Conservation (phyloP, 441 rosid species). For the Erodium texanum region DNA sequence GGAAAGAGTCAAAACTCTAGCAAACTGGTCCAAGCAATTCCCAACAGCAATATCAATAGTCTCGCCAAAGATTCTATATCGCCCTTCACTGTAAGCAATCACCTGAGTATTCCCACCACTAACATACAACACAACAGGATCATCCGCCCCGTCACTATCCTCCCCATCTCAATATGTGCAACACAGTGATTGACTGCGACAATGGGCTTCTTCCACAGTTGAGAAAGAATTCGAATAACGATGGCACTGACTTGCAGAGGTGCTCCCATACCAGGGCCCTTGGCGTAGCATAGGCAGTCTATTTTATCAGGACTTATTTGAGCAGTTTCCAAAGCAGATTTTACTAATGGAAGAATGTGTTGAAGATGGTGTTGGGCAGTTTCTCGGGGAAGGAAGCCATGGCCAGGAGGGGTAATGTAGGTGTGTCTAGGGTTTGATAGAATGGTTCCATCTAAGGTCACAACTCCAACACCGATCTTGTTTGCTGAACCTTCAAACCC, state of each 20-base stretch:
- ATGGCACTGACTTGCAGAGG: conserved; percentile 73
- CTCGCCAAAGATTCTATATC: conserved; percentile 80
- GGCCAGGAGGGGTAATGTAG: conserved; percentile 90
- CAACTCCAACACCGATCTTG: conserved; percentile 88
- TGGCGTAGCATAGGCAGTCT: conserved; percentile 82
- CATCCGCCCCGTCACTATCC: conserved; percentile 89
- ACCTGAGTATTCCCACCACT: conserved; percentile 98
- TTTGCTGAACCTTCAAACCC: conserved; percentile 94
- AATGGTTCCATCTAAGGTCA: conserved; percentile 64
- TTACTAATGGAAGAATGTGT: conserved; percentile 66
- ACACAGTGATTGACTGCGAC: conserved; percentile 86
- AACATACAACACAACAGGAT: conserved; percentile 85
- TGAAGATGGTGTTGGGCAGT: conserved; percentile 84
- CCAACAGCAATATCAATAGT: conserved; percentile 97
- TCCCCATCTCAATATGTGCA: conserved; percentile 96
- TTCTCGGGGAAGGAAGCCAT: conserved; percentile 94
- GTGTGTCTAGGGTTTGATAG: conserved; percentile 90
- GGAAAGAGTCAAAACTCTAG: conserved; percentile 73
- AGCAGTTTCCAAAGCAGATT: conserved; percentile 57
- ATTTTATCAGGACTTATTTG: conserved; percentile 54
- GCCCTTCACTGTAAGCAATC: conserved; percentile 86
- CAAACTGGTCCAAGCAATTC: conserved; percentile 89
- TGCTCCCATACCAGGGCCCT: conserved; percentile 97
- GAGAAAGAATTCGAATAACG: conserved; percentile 69
- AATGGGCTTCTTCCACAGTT: conserved; percentile 75